Evolutionary conservation across 352 stramenopile genomes (phyloP).

Genomic region (Phytophthora citricola): DNA sequence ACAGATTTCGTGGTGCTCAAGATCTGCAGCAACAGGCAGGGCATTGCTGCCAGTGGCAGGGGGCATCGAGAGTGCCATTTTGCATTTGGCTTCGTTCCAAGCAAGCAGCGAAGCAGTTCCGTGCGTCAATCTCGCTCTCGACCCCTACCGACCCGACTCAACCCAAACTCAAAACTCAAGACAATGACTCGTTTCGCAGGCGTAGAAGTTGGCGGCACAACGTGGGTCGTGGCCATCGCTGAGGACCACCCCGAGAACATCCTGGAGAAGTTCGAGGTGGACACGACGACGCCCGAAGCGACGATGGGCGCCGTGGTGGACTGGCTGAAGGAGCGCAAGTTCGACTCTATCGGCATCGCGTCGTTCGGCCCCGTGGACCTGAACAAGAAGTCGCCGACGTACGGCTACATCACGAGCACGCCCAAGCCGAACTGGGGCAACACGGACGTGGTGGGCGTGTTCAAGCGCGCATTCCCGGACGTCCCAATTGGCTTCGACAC

Average conservation of each 20-base stretch:
- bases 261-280: constrained; percentile 75
- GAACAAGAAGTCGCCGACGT: constrained; percentile 78
- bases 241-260: constrained; percentile 89
- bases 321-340: constrained; percentile 87
- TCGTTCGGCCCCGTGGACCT: constrained; percentile 95
- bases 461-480: no score
- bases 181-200: neutral
- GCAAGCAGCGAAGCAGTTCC: neutral
- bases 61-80: neutral
- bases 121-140: neutral
- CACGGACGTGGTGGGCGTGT: constrained; percentile 41
- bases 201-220: constrained; percentile 93
- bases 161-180: neutral
- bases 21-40: neutral
- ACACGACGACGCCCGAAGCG: constrained; percentile 86
- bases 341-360: constrained; percentile 92
- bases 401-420: constrained; percentile 95
- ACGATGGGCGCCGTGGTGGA: constrained; percentile 80
- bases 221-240: constrained; percentile 94
- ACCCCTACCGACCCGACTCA: neutral
- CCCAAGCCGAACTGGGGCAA: constrained; percentile 95
- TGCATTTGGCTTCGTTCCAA: neutral
- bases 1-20: no score
- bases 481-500: no score
- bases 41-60: neutral